phyloP scores from a whole-genome alignment of 2,329 filamentous ascomycete genomes.

The Hypoxylon sp. region DNA sequence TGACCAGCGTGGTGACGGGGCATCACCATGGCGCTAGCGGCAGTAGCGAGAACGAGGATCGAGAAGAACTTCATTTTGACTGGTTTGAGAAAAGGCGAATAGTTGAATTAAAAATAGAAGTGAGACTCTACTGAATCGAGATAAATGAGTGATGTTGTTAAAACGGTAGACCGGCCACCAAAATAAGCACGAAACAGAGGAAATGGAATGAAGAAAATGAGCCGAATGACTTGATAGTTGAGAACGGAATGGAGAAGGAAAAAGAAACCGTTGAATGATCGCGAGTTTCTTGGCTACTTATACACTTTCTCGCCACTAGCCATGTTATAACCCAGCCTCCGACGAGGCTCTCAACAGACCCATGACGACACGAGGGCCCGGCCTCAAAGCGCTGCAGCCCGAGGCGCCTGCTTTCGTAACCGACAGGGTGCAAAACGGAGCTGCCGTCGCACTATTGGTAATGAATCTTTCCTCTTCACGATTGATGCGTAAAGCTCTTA shows the following conservation, averaged over 20 bases:
- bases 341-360: slow-evolving; percentile 1
- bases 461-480: slow-evolving; percentile 20
- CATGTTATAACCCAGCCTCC: slow-evolving; percentile 6
- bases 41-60: slow-evolving; percentile 46
- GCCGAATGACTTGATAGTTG: slow-evolving; percentile 35
- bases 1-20: slow-evolving; percentile 47
- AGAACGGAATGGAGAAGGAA: slow-evolving; percentile 42
- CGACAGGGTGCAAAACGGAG: slow-evolving; percentile 40
- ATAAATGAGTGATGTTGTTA: slow-evolving; percentile 28
- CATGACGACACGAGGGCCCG: slow-evolving; percentile 15
- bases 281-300: slow-evolving; percentile 43
- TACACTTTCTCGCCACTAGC: slow-evolving; percentile 25
- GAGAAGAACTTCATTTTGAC: slow-evolving; percentile 48
- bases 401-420: slow-evolving; percentile 24
- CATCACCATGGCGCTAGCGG: slow-evolving; percentile 45
- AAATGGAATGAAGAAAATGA: slow-evolving; percentile 41
- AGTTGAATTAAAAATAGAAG: slow-evolving; percentile 7
- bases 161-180: slow-evolving; percentile 48
- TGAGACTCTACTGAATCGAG: slow-evolving; percentile 33
- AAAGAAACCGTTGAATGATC: slow-evolving; percentile 20
- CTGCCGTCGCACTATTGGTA: slow-evolving; percentile 22
- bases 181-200: slow-evolving; percentile 34
- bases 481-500: slow-evolving; percentile 19
- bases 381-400: slow-evolving; percentile 23
- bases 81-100: slow-evolving; percentile 23